A percentile compares a stretch with the other conserved stretches of the same genome.
Evolutionary conservation across 2,329 filamentous ascomycete genomes (phyloP).

Genomic region (Phialemoniopsis sp.): DNA sequence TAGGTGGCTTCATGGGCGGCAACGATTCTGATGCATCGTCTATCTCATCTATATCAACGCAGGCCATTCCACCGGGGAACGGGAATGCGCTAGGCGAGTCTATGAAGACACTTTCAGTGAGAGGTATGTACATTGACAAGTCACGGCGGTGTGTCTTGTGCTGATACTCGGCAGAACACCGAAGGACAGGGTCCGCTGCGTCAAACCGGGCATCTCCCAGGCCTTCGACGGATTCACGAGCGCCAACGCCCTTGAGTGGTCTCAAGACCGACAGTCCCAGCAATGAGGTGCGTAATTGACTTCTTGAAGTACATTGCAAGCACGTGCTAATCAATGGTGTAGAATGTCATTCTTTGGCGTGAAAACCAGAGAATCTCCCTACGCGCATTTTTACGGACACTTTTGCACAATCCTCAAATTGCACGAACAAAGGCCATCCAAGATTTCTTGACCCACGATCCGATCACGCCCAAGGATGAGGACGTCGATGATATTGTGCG

Average conservation of each 20-base stretch:
- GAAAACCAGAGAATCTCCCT: constrained; percentile 91
- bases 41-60: constrained; percentile 74
- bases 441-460: constrained; percentile 75
- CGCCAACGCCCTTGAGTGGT: background rate
- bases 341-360: constrained; percentile 62
- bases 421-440: constrained; percentile 78
- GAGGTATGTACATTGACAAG: constrained; percentile 21
- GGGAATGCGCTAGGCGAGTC: constrained; percentile 19
- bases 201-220: constrained; percentile 35
- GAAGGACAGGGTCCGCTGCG: constrained; percentile 27
- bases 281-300: background rate
- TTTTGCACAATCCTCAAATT: constrained; percentile 80
- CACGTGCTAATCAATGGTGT: constrained; percentile 3
- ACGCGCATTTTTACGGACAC: constrained; percentile 80
- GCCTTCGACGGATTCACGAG: constrained; percentile 36
- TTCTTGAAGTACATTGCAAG: background rate
- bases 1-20: constrained; percentile 47
- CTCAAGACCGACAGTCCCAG: background rate
- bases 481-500: constrained; percentile 77
- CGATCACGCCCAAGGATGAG: constrained; percentile 72
- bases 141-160: background rate
- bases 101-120: constrained; percentile 36
- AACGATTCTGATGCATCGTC: constrained; percentile 77
- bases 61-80: constrained; percentile 37
- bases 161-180: constrained; percentile 20